Conservation (phyloP, 371 early-diverging fungal genomes). For the Astathelohania contejeani region DNA sequence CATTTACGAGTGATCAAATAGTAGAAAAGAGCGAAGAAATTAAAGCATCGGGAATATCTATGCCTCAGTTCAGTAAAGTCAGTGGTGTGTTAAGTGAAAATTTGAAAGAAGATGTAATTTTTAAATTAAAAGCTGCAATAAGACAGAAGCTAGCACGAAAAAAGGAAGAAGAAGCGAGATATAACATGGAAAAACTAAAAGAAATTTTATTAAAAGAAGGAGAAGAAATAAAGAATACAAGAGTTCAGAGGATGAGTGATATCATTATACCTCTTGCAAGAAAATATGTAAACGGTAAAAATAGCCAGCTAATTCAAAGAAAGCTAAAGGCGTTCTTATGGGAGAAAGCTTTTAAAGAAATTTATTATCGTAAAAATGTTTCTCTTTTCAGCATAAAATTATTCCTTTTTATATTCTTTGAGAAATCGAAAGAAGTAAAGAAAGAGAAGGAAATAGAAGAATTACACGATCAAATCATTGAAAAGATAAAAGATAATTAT, state of each 20-base stretch:
- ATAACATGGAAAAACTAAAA: neutral
- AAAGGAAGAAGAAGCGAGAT: neutral
- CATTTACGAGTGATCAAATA: slow-evolving; percentile 40
- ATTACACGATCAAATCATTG: slow-evolving; percentile 52
- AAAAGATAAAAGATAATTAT: slow-evolving; percentile 66
- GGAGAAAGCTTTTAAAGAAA: slow-evolving; percentile 26
- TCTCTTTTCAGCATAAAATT: slow-evolving; percentile 15
- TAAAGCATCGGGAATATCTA: slow-evolving; percentile 22
- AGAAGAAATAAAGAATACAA: neutral
- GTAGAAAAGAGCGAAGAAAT: slow-evolving; percentile 41
- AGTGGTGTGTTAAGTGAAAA: slow-evolving; percentile 5
- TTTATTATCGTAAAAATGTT: slow-evolving; percentile 16
- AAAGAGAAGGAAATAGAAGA: slow-evolving; percentile 32
- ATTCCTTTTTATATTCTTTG: slow-evolving; percentile 18
- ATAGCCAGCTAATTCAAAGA: neutral
- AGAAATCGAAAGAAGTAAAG: slow-evolving; percentile 42
- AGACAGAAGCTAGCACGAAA: neutral
- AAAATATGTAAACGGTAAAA: neutral
- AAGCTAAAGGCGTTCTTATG: slow-evolving; percentile 22
- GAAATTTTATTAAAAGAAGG: slow-evolving; percentile 7
- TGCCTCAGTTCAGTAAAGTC: slow-evolving; percentile 40
- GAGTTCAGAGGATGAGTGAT: neutral
- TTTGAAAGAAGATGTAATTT: neutral
- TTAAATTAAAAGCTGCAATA: neutral
- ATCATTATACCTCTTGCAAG: neutral